Percentiles rank a stretch among this genome's conserved stretches.
Conservation (phyloP, 2,329 filamentous ascomycete genomes). For the Pochonia chlamydosporia region DNA sequence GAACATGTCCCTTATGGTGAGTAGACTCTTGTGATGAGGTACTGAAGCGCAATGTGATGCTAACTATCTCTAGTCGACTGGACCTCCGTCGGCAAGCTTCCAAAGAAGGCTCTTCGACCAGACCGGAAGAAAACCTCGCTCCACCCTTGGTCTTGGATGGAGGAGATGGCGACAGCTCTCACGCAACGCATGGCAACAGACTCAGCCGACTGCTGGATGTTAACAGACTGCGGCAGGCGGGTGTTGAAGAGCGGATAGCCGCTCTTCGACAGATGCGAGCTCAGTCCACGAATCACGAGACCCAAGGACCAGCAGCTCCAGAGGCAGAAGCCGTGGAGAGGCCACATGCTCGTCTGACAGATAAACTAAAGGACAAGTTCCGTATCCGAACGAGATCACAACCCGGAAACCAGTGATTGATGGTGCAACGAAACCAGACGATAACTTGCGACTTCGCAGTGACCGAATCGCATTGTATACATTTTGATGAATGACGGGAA, state of each 20-base stretch:
- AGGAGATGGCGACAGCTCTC: constrained; percentile 25
- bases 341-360: constrained; percentile 37
- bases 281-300: constrained; percentile 16
- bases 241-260: constrained; percentile 56
- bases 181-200: constrained; percentile 33
- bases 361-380: constrained; percentile 47
- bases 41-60: too few relatives aligned
- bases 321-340: constrained; percentile 25
- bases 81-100: constrained; percentile 37
- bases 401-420: constrained; percentile 11
- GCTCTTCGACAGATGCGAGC: constrained; percentile 42
- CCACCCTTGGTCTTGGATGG: constrained; percentile 36
- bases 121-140: constrained; percentile 23
- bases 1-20: constrained; percentile 65
- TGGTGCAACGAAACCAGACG: neutral
- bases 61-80: constrained; percentile 37
- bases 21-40: constrained; percentile 20
- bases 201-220: constrained; percentile 51
- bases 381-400: constrained; percentile 44
- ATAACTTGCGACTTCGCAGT: neutral
- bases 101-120: constrained; percentile 10
- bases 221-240: constrained; percentile 51
- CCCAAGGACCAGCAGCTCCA: too few relatives aligned
- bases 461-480: neutral
- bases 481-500: too few relatives aligned